Evolutionary conservation across 805 yeast genomes (phyloP).

Genomic region (Myxozyma lipomycoides): DNA sequence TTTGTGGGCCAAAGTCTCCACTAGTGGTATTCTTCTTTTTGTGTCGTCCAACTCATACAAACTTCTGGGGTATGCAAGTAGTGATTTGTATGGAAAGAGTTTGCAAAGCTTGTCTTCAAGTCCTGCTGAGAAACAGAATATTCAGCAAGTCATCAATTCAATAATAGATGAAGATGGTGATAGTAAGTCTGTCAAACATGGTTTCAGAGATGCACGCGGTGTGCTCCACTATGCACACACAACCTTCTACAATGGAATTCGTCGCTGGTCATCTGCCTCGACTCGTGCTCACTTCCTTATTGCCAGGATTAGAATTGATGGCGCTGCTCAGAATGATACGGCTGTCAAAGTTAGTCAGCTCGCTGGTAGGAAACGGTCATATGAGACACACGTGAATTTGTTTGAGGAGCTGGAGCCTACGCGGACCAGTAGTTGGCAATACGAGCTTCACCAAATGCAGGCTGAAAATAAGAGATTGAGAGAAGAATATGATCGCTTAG

Average conservation of each 20-base stretch:
- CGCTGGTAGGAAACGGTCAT: not conserved
- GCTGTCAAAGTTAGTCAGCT: not conserved
- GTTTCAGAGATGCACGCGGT: slow-evolving; percentile 2
- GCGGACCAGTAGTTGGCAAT: slow-evolving; percentile 20
- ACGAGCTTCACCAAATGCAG: slow-evolving; percentile 16
- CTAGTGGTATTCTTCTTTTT: slow-evolving; percentile 12
- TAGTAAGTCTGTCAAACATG: slow-evolving; percentile 4
- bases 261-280: not conserved
- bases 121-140: slow-evolving; percentile 4
- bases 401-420: slow-evolving; percentile 13
- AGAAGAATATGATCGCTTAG: slow-evolving; percentile 4
- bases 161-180: not conserved
- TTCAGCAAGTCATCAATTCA: not conserved
- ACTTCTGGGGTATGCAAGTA: slow-evolving; percentile 1
- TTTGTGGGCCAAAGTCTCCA: slow-evolving; percentile 12
- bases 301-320: slow-evolving; percentile 4
- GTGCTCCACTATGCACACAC: slow-evolving; percentile 4
- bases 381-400: not conserved
- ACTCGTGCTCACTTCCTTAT: slow-evolving; percentile 2
- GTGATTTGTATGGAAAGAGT: slow-evolving; percentile 9
- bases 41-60: slow-evolving; percentile 1
- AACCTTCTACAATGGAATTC: slow-evolving; percentile 1
- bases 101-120: slow-evolving; percentile 1
- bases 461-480: slow-evolving; percentile 10
- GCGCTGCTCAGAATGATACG: not conserved